These are phyloP conservation scores for Orbilia ellipsospora DNA, from an alignment of 2,329 filamentous ascomycete genomes.

Conservation along the genomic window DNA sequence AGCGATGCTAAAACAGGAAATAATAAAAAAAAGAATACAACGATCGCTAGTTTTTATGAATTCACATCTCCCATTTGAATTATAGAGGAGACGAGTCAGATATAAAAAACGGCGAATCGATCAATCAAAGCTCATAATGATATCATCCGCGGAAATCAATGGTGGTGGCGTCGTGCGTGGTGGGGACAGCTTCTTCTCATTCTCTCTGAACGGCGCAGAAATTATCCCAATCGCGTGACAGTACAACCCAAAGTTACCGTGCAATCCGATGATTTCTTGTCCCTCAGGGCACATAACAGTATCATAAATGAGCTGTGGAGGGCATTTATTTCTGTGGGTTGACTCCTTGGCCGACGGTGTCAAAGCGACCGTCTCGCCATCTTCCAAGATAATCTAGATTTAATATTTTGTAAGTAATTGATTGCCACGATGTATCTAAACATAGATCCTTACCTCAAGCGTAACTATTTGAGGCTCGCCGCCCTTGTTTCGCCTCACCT, in stretches of 20 bases:
- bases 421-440: not conserved
- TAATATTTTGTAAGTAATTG: not conserved
- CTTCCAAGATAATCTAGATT: slow-evolving; percentile 37
- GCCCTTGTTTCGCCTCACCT: slow-evolving; percentile 45
- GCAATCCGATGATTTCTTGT: slow-evolving; percentile 46
- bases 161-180: slow-evolving; percentile 3
- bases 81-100: too few relatives aligned
- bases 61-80: not conserved
- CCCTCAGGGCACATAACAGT: slow-evolving; percentile 50
- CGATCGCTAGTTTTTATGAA: not conserved
- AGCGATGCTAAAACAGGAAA: not conserved
- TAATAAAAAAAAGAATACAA: not conserved
- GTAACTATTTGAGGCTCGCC: slow-evolving; percentile 52
- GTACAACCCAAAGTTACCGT: slow-evolving; percentile 52
- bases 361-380: slow-evolving; percentile 21
- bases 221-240: slow-evolving; percentile 50
- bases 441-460: slow-evolving; percentile 23
- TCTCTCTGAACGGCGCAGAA: slow-evolving; percentile 37
- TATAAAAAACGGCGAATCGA: too few relatives aligned
- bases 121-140: slow-evolving; percentile 24
- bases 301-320: slow-evolving; percentile 36
- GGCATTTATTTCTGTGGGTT: slow-evolving; percentile 42
- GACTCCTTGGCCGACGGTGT: slow-evolving; percentile 45
- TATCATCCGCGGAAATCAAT: slow-evolving; percentile 17
- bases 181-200: slow-evolving; percentile 33